Evolutionary conservation across 192 early-diverging fungal species (phyloP).

Genomic region (Entomortierella beljakovae): DNA sequence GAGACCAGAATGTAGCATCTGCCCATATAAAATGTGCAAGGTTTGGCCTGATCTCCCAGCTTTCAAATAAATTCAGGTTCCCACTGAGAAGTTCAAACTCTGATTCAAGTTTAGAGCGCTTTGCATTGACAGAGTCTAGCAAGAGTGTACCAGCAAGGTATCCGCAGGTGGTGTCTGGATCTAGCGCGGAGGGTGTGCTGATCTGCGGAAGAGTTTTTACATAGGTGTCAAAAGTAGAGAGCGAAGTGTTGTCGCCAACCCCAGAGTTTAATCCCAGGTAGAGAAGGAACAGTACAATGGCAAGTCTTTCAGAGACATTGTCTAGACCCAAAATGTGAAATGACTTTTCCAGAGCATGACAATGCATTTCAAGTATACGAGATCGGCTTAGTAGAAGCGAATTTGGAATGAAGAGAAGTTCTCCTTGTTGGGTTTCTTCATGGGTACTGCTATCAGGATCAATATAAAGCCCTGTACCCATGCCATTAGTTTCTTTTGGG

Average conservation of each 20-base stretch:
- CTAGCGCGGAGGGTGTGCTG: conserved; percentile 53
- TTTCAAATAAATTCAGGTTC: conserved; percentile 54
- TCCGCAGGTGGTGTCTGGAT: conserved; percentile 23
- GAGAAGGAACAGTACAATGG: conserved; percentile 58
- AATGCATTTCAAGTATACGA: not conserved
- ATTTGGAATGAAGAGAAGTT: conserved; percentile 31
- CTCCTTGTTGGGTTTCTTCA: conserved; percentile 9
- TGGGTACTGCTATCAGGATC: not conserved
- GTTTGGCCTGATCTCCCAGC: conserved; percentile 51
- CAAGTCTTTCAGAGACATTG: conserved; percentile 45
- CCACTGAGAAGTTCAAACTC: conserved; percentile 60
- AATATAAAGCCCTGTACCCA: conserved; percentile 40
- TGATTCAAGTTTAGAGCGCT: conserved; percentile 55
- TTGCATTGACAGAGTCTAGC: conserved; percentile 61
- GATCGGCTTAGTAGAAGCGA: conserved; percentile 20
- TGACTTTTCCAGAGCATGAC: not conserved
- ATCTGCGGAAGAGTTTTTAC: conserved; percentile 66
- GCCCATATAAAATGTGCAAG: conserved; percentile 64
- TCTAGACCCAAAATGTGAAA: conserved; percentile 3
- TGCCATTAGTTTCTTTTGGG: conserved; percentile 28
- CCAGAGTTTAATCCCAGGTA: conserved; percentile 28
- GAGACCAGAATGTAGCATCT: conserved; percentile 77
- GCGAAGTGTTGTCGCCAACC: not conserved
- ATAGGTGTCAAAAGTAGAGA: conserved; percentile 62
- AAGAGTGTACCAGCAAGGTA: conserved; percentile 68